These are phyloP conservation scores for Blechomonas ayalai DNA, from an alignment of 208 protist genomes.

Conservation along the genomic window DNA sequence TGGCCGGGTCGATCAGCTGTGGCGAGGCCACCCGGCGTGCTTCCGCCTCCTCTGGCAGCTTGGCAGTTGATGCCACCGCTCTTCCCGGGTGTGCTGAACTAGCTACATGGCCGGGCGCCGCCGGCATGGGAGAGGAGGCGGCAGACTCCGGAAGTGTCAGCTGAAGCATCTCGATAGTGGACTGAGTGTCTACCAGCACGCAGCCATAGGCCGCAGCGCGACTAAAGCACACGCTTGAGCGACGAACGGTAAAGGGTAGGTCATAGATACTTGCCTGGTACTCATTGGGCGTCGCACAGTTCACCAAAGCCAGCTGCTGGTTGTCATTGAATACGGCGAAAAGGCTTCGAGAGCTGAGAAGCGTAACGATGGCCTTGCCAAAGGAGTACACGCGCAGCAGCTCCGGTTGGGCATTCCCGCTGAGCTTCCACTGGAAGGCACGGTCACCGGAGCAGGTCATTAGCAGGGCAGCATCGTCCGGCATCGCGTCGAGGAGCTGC, in stretches of 20 bases:
- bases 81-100: no score
- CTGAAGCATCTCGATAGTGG: conserved; percentile 34
- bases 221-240: conserved; percentile 62
- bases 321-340: conserved; percentile 74
- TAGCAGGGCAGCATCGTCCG: conserved; percentile 28
- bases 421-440: conserved; percentile 71
- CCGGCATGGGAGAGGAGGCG: no score
- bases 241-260: conserved; percentile 20
- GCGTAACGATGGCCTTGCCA: conserved; percentile 32
- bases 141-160: conserved; percentile 8
- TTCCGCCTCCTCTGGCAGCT: no score
- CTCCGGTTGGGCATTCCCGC: conserved; percentile 53
- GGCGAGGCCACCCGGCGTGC: no score
- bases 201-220: conserved; percentile 26
- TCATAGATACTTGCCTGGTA: conserved; percentile 28
- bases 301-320: conserved; percentile 32
- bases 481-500: conserved; percentile 38
- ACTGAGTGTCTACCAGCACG: conserved; percentile 26
- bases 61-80: no score
- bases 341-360: conserved; percentile 51
- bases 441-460: conserved; percentile 30
- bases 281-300: conserved; percentile 8
- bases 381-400: conserved; percentile 56
- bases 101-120: no score
- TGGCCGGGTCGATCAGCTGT: no score